A percentile compares a stretch with the other conserved stretches of the same genome.
Conservation (phyloP, 2,329 filamentous ascomycete species). For the Stagonosporopsis rhizophila region DNA sequence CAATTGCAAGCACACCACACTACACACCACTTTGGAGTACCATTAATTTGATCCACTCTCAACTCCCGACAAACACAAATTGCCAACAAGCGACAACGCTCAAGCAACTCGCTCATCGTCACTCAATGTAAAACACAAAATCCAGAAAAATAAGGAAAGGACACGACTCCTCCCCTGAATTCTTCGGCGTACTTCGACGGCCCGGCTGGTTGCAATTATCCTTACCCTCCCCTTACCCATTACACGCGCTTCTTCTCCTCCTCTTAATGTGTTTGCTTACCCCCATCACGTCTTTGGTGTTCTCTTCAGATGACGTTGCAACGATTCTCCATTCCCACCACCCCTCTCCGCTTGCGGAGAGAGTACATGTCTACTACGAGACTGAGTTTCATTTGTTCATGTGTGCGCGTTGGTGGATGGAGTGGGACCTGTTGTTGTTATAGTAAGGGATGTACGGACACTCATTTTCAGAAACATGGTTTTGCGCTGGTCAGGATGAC, state of each 20-base stretch:
- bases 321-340: constrained; percentile 19
- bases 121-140: constrained; percentile 35
- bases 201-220: constrained; percentile 33
- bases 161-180: constrained; percentile 41
- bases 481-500: constrained; percentile 32
- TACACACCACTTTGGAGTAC: constrained; percentile 22
- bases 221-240: constrained; percentile 21
- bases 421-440: constrained; percentile 25
- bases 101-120: constrained; percentile 33
- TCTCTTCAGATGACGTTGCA: constrained; percentile 17
- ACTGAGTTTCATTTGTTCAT: constrained; percentile 46
- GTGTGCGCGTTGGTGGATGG: constrained; percentile 22
- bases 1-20: constrained; percentile 27
- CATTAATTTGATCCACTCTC: constrained; percentile 25
- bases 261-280: constrained; percentile 36
- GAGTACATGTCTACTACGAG: constrained; percentile 44
- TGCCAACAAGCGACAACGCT: constrained; percentile 23
- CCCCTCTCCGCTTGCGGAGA: constrained; percentile 37
- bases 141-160: constrained; percentile 41
- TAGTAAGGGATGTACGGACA: constrained; percentile 23
- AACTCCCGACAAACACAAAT: constrained; percentile 27
- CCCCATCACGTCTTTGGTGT: constrained; percentile 32
- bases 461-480: constrained; percentile 31
- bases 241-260: constrained; percentile 20
- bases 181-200: constrained; percentile 36